Evolutionary conservation across 495 filamentous ascomycete species (phyloP).

Genomic region (Darksidea phi): DNA sequence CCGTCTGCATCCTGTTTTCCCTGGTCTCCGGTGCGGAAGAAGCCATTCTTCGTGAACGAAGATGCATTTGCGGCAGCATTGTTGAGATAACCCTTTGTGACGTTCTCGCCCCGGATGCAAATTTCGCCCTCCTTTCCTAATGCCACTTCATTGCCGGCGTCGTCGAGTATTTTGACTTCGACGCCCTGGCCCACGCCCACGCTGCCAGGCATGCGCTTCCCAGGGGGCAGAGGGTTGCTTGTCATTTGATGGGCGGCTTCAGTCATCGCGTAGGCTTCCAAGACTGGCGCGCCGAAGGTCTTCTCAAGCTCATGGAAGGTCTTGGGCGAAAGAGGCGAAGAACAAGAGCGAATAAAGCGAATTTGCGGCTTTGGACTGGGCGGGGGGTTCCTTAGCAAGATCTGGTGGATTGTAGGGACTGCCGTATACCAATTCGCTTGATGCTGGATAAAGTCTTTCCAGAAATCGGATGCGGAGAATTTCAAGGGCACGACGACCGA

Average conservation of each 20-base stretch:
- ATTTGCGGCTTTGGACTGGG: slow-evolving; percentile 67
- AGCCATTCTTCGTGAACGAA: slow-evolving; percentile 67
- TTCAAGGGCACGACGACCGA: slow-evolving; percentile 69
- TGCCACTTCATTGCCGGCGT: slow-evolving; percentile 58
- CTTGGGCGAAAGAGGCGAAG: slow-evolving; percentile 73
- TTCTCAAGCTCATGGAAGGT: slow-evolving; percentile 72
- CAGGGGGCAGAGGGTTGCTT: slow-evolving; percentile 75
- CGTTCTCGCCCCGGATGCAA: slow-evolving; percentile 74
- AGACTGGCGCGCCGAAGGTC: slow-evolving; percentile 70
- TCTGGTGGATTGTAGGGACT: slow-evolving; percentile 86
- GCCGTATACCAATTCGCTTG: slow-evolving; percentile 88
- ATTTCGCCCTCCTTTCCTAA: slow-evolving; percentile 73
- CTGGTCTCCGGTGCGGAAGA: slow-evolving; percentile 83
- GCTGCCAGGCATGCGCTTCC: slow-evolving; percentile 69
- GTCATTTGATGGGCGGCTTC: slow-evolving; percentile 90
- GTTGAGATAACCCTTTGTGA: slow-evolving; percentile 80
- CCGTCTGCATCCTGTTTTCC: slow-evolving; percentile 63
- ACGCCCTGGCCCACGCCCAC: slow-evolving; percentile 80
- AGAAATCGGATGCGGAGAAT: slow-evolving; percentile 84
- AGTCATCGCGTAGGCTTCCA: slow-evolving; percentile 91
- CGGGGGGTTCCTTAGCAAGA: slow-evolving; percentile 67
- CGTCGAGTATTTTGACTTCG: slow-evolving; percentile 72
- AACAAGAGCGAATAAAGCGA: slow-evolving; percentile 85
- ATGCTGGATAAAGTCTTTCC: slow-evolving; percentile 66
- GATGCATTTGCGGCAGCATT: slow-evolving; percentile 68